Evolutionary conservation across 1,139 yeast species (phyloP).

Genomic region (Suzukiozyma palmioleophila): DNA sequence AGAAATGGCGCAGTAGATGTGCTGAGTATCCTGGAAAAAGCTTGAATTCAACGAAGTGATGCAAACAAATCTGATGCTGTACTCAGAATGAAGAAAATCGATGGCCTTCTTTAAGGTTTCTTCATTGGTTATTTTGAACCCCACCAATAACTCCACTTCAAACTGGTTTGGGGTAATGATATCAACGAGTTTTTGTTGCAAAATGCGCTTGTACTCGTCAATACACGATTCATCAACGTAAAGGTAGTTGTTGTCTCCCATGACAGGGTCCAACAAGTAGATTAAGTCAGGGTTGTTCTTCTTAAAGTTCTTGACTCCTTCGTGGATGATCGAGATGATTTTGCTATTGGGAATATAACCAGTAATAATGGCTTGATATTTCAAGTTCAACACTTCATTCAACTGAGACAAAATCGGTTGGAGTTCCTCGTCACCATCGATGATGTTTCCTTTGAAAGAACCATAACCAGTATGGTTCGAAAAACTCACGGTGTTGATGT

Average conservation of each 20-base stretch:
- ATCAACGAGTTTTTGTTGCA: slow-evolving; percentile 51
- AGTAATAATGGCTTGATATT: slow-evolving; percentile 26
- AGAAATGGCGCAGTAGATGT: slow-evolving; percentile 53
- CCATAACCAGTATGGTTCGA: slow-evolving; percentile 49
- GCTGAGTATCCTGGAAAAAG: slow-evolving; percentile 11
- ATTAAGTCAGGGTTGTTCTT: slow-evolving; percentile 15
- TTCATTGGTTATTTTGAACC: slow-evolving; percentile 39
- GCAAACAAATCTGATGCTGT: slow-evolving; percentile 57
- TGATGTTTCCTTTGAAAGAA: slow-evolving; percentile 8
- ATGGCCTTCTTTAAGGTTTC: slow-evolving; percentile 45
- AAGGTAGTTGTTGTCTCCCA: slow-evolving; percentile 85
- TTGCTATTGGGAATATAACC: slow-evolving; percentile 36
- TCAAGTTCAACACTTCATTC: slow-evolving; percentile 9
- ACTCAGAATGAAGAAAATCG: slow-evolving; percentile 43
- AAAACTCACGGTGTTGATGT: slow-evolving; percentile 37
- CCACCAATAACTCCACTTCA: slow-evolving; percentile 75
- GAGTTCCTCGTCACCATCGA: slow-evolving; percentile 7
- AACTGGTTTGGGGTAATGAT: slow-evolving; percentile 88
- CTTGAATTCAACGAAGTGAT: slow-evolving; percentile 40
- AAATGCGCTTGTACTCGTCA: slow-evolving; percentile 55
- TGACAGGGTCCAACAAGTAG: slow-evolving; percentile 86
- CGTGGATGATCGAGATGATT: slow-evolving; percentile 19
- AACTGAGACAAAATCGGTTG: slow-evolving; percentile 10
- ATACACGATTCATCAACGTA: slow-evolving; percentile 75
- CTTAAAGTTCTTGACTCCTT: slow-evolving; percentile 13